Percentiles rank a stretch among this genome's conserved stretches.
phyloP scores from a whole-genome alignment of 805 yeast species.

The Metschnikowia aberdeeniae region DNA sequence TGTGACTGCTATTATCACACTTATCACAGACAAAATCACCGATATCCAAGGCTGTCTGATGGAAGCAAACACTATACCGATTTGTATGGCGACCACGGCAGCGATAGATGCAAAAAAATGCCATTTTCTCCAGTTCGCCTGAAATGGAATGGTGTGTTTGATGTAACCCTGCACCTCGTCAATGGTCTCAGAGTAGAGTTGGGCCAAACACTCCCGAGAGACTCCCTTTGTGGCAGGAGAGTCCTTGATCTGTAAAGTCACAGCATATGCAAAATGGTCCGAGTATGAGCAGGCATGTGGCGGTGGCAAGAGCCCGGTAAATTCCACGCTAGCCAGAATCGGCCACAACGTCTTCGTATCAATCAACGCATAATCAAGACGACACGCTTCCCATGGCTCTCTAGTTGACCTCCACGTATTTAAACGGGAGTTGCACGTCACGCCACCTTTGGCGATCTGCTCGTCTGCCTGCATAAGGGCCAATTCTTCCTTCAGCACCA shows the following conservation, averaged over 20 bases:
- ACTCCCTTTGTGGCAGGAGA: slow-evolving; percentile 4
- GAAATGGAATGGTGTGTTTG: slow-evolving; percentile 48
- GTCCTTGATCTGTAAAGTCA: slow-evolving; percentile 23
- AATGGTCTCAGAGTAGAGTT: slow-evolving; percentile 31
- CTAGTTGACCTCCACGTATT: slow-evolving; percentile 79
- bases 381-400: slow-evolving; percentile 64
- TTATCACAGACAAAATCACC: slow-evolving; percentile 57
- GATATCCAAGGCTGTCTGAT: slow-evolving; percentile 56
- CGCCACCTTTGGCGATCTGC: slow-evolving; percentile 72
- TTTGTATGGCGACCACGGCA: slow-evolving; percentile 42
- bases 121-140: slow-evolving; percentile 56
- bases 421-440: slow-evolving; percentile 82
- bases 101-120: slow-evolving; percentile 59
- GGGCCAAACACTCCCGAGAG: slow-evolving; percentile 17
- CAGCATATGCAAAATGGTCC: slow-evolving; percentile 83
- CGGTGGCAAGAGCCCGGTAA: slow-evolving; percentile 63
- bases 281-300: slow-evolving; percentile 62
- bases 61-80: slow-evolving; percentile 59
- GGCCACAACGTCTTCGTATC: slow-evolving; percentile 54
- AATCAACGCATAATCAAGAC: slow-evolving; percentile 85
- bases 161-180: slow-evolving; percentile 26
- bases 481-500: slow-evolving; percentile 19
- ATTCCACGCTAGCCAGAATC: slow-evolving; percentile 61
- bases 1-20: slow-evolving; percentile 53
- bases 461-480: slow-evolving; percentile 30